phyloP scores from a whole-genome alignment of 2,329 filamentous ascomycete genomes.

The Aspergillus sp. region DNA sequence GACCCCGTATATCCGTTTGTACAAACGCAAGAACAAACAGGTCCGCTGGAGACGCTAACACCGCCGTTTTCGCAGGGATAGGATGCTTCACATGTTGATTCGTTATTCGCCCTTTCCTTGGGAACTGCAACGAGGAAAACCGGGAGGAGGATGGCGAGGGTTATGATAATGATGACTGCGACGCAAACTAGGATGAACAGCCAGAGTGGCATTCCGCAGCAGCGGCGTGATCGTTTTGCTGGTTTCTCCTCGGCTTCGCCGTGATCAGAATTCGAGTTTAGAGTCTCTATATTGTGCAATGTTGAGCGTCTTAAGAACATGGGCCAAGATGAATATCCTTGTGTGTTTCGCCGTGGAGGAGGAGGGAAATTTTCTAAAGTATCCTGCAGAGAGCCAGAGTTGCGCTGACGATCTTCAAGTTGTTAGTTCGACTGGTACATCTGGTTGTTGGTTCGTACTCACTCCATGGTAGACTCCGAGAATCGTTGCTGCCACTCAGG shows the following conservation, averaged over 20 bases:
- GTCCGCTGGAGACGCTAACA: conserved; percentile 60
- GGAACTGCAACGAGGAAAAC: conserved; percentile 56
- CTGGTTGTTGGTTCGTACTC: not conserved
- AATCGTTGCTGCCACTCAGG: conserved; percentile 27
- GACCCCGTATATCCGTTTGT: conserved; percentile 74
- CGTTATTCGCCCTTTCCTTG: conserved; percentile 37
- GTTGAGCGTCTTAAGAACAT: conserved; percentile 30
- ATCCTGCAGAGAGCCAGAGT: conserved; percentile 54
- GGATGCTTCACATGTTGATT: conserved; percentile 49
- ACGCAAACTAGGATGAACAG: conserved; percentile 62
- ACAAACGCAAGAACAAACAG: conserved; percentile 78
- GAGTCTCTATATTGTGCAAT: conserved; percentile 24
- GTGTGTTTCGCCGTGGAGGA: conserved; percentile 47
- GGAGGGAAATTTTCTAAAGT: conserved; percentile 61
- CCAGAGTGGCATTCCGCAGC: conserved; percentile 80
- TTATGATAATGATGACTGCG: conserved; percentile 63
- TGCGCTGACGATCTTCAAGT: conserved; percentile 23
- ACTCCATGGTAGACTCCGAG: conserved; percentile 11
- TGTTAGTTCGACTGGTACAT: not conserved
- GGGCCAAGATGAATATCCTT: conserved; percentile 33
- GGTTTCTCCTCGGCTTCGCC: conserved; percentile 11
- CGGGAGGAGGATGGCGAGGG: conserved; percentile 77
- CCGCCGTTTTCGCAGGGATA: conserved; percentile 74
- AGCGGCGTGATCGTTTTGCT: conserved; percentile 48
- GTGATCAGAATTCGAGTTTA: conserved; percentile 11